Percentiles rank a stretch among this genome's conserved stretches.
These are phyloP conservation scores for Talaromyces islandicus DNA, from an alignment of 2,329 filamentous ascomycete genomes.

Conservation along the genomic window DNA sequence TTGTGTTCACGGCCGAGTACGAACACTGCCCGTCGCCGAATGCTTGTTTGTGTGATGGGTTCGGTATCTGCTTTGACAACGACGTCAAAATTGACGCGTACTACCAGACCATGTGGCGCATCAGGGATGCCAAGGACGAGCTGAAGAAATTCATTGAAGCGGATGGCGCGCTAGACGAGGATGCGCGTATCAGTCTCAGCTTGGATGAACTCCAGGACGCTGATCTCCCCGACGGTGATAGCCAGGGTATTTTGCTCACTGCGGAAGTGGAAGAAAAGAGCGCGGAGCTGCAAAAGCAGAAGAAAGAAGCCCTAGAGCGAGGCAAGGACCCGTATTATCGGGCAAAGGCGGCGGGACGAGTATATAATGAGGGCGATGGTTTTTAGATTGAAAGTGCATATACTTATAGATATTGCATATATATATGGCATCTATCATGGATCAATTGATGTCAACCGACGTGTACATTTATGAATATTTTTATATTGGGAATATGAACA, in stretches of 20 bases:
- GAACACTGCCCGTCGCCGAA: conserved; percentile 45
- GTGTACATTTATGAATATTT: neutral
- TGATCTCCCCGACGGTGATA: neutral
- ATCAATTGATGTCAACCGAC: neutral
- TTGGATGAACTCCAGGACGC: conserved; percentile 6
- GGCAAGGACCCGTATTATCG: conserved; percentile 1
- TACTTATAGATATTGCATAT: neutral
- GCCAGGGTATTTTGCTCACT: conserved; percentile 1
- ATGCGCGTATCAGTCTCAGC: conserved; percentile 7
- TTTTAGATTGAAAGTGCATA: neutral
- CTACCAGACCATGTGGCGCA: conserved; percentile 40
- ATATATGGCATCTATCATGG: neutral
- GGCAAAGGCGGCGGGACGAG: conserved; percentile 2
- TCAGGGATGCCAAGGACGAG: conserved; percentile 32
- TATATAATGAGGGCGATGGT: neutral
- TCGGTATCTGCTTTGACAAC: conserved; percentile 55
- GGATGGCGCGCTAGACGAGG: conserved; percentile 4
- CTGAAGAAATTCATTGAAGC: conserved; percentile 36
- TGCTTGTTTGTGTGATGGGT: conserved; percentile 59
- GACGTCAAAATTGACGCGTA: conserved; percentile 45
- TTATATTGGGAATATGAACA: neutral
- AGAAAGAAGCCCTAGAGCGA: conserved; percentile 5
- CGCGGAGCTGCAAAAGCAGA: conserved; percentile 4
- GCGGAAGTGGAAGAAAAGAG: conserved; percentile 6
- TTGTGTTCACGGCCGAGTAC: conserved; percentile 50